Percentiles rank a stretch among this genome's conserved stretches.
These are phyloP conservation scores for Colletotrichum sp. DNA, from an alignment of 2,329 filamentous ascomycete genomes.

Conservation along the genomic window DNA sequence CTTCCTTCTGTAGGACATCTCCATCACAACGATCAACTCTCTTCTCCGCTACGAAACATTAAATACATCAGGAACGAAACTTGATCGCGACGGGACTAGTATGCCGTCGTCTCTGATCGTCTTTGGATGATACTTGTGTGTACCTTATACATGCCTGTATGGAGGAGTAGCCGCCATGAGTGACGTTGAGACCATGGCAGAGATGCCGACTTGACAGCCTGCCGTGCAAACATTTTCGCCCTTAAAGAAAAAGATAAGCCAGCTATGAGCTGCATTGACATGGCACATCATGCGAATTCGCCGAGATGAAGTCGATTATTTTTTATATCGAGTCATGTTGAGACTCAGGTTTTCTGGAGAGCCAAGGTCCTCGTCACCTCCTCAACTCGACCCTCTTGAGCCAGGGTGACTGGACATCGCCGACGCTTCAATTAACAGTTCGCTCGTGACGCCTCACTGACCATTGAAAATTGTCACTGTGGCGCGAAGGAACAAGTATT, in stretches of 20 bases:
- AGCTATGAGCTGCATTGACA: neutral
- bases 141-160: neutral
- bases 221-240: neutral
- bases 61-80: neutral
- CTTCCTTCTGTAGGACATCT: neutral
- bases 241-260: neutral
- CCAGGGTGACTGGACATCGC: neutral
- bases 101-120: neutral
- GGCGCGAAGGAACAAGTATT: neutral
- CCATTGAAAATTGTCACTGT: neutral
- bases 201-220: neutral
- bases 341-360: neutral
- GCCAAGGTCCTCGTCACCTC: neutral
- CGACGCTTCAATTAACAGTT: neutral
- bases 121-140: neutral
- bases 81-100: neutral
- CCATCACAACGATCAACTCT: neutral
- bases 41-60: neutral
- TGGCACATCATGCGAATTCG: neutral
- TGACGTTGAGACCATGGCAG: neutral
- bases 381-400: neutral
- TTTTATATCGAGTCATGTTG: neutral
- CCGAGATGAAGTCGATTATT: neutral
- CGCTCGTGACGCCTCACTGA: neutral
- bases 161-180: neutral